These are phyloP conservation scores for Xylaria palmicola DNA, from an alignment of 495 filamentous ascomycete species.

Conservation along the genomic window DNA sequence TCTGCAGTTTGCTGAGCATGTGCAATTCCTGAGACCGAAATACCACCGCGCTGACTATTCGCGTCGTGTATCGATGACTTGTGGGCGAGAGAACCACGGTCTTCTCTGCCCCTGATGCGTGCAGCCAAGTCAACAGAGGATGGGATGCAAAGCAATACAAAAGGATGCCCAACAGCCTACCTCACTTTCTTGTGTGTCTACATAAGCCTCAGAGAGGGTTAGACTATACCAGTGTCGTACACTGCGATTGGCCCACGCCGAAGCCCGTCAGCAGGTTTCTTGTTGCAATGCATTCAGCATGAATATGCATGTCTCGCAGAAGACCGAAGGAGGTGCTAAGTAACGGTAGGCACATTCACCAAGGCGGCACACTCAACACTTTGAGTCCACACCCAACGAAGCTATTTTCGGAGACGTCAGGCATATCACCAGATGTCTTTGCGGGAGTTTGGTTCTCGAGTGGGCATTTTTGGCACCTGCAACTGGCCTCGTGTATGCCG, in stretches of 20 bases:
- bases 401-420: slow-evolving; percentile 12
- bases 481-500: neutral
- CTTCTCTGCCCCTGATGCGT: neutral
- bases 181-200: too few species aligned
- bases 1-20: neutral
- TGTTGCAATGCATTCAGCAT: slow-evolving; percentile 1
- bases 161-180: slow-evolving; percentile 2
- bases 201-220: neutral
- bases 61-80: neutral
- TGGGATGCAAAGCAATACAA: neutral
- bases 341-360: neutral
- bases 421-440: too few species aligned
- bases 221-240: neutral
- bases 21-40: neutral
- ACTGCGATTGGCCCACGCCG: slow-evolving; percentile 3
- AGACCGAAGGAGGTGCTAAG: slow-evolving; percentile 9
- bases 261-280: slow-evolving; percentile 4
- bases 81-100: neutral
- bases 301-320: slow-evolving; percentile 18
- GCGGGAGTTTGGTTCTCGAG: too few species aligned
- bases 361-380: too few species aligned
- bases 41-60: neutral
- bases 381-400: neutral
- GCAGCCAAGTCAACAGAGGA: neutral
- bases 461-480: slow-evolving; percentile 2